phyloP scores from a whole-genome alignment of 345 rosid species.

The Noccaea caerulescens region DNA sequence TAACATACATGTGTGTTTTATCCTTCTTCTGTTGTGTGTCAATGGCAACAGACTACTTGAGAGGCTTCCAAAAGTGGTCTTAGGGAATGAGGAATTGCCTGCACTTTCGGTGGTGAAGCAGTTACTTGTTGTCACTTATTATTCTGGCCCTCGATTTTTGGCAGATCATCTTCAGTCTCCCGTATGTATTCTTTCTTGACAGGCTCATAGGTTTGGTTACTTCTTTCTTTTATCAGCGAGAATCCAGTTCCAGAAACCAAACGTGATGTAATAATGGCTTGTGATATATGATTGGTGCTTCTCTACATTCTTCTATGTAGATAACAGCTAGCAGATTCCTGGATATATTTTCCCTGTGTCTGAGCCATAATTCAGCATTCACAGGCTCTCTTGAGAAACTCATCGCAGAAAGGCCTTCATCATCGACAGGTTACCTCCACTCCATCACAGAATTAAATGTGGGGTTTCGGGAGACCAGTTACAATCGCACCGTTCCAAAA shows the following conservation, averaged over 20 bases:
- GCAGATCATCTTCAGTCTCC: conserved; percentile 80
- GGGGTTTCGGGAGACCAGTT: conserved; percentile 46
- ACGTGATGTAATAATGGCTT: conserved; percentile 15
- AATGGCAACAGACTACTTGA: conserved; percentile 64
- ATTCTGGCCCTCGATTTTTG: conserved; percentile 80
- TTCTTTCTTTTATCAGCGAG: conserved; percentile 27
- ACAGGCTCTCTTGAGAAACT: conserved; percentile 78
- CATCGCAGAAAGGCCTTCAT: conserved; percentile 59
- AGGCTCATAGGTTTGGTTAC: conserved; percentile 36
- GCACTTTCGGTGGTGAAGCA: conserved; percentile 76
- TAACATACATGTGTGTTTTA: background rate
- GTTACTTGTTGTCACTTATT: conserved; percentile 75
- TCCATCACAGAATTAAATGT: conserved; percentile 74
- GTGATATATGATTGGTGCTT: conserved; percentile 21
- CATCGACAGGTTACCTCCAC: conserved; percentile 72
- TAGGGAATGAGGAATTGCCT: conserved; percentile 70
- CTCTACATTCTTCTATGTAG: conserved; percentile 47
- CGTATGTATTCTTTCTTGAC: conserved; percentile 58
- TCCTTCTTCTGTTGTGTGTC: conserved; percentile 12
- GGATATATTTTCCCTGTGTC: conserved; percentile 75
- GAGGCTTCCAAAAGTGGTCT: conserved; percentile 84
- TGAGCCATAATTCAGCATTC: conserved; percentile 68
- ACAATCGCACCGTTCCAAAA: conserved; percentile 38
- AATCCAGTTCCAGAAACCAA: conserved; percentile 5
- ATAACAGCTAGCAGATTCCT: conserved; percentile 81